Percentiles rank a stretch among this genome's conserved stretches.
Conservation (phyloP, 116 monocot species). For the Zostera marina region DNA sequence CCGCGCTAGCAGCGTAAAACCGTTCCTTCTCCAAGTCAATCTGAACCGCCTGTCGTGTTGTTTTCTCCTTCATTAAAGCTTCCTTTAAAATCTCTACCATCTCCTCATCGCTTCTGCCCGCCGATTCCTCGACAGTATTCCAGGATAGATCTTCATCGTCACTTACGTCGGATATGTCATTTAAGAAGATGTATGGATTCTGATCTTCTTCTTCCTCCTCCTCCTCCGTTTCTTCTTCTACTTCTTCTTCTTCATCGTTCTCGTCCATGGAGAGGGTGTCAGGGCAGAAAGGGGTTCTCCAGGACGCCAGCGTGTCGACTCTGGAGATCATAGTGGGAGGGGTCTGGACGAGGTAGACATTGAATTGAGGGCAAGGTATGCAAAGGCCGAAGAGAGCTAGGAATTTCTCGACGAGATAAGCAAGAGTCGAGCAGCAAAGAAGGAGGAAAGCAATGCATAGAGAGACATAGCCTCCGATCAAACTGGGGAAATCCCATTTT, state of each 20-base stretch:
- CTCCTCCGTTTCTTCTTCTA: no score
- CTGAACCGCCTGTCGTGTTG: slow-evolving; percentile 26
- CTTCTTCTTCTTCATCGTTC: no score
- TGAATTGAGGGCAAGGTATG: slow-evolving; percentile 45
- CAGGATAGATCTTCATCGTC: no score
- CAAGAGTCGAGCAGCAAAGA: slow-evolving; percentile 37
- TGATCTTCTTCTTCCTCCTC: no score
- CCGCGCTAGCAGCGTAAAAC: slow-evolving; percentile 58
- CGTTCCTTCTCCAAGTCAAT: slow-evolving; percentile 88
- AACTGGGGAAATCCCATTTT: slow-evolving; percentile 30
- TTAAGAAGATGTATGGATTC: no score
- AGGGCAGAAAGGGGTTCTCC: slow-evolving; percentile 21
- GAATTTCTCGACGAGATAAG: slow-evolving; percentile 32
- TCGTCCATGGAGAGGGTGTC: no score
- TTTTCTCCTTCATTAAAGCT: slow-evolving; percentile 41
- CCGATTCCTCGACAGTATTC: slow-evolving; percentile 1
- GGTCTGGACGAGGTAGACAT: slow-evolving; percentile 20
- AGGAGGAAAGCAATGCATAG: slow-evolving; percentile 54
- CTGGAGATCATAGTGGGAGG: slow-evolving; percentile 46
- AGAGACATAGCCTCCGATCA: slow-evolving; percentile 57
- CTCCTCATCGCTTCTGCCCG: slow-evolving; percentile 1
- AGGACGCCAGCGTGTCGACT: slow-evolving; percentile 16
- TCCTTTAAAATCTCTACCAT: slow-evolving; percentile 21
- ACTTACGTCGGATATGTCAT: no score
- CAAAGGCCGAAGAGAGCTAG: slow-evolving; percentile 42